Evolutionary conservation across 352 stramenopile genomes (phyloP), one percentile per base, ranked within the genome.

Genomic region (Pythium graminicola): DNA sequence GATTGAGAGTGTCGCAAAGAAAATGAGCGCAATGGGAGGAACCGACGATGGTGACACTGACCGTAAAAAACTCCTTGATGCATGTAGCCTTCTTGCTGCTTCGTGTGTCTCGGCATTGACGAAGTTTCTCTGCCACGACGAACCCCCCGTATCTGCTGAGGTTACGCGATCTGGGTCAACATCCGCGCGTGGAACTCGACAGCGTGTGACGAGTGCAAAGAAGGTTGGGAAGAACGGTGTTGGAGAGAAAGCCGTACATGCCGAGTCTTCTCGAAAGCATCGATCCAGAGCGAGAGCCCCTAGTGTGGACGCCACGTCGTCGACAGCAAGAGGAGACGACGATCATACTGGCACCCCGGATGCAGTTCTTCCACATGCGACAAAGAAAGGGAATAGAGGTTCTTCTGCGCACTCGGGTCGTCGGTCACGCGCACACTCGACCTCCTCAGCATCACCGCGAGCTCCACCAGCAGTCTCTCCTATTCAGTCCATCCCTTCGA

Each of bases 81-180:
- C 83, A 44, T 90, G 79, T 38, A 70, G 81, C 33, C 62, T 70
- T n/a, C 63, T 90, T 9, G 72, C 79, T 20, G 57, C 61, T 4
- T 82, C 79, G 22, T 90, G 79, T 28, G 65, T 84, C 4, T 62
- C 76, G 6, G 79, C 73, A 5, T 51, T 90, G 38, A 76, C 50
- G 3, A 90, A 85, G 31, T 86, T 85, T 28, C 45, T 90, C 4
- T 32, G 47, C n/a, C 43, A 36, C 4, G 65, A 67, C 10, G 57
- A 75, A 20, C 8, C 67, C 4, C 33, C 50, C 0, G 17, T 42
- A 17, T 19, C 54, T 20, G 35, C 39, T 33, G 46, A 43, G 4
- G 38, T 13, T 20, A 24, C 50, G 17, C 14, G 26, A n/a, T 11
- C 42, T 40, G 46, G 39, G 10, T 16, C 38, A 1, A 10, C 9